Percentiles rank a stretch among this genome's conserved stretches.
Conservation (phyloP, 2,329 filamentous ascomycete species). For the Bipolaris bicolor region DNA sequence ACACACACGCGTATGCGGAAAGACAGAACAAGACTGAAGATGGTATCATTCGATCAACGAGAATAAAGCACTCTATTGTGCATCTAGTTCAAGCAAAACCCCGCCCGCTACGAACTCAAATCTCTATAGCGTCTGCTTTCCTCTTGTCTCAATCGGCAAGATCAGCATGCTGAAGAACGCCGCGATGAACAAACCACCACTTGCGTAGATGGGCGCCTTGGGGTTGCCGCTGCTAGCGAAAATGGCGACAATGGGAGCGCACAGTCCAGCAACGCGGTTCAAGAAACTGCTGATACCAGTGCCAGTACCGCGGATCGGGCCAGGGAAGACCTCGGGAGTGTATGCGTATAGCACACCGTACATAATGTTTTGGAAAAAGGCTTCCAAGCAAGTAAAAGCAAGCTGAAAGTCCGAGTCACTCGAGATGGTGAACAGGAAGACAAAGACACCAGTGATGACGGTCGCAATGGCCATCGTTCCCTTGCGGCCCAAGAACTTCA, state of each 20-base stretch:
- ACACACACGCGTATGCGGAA: neutral
- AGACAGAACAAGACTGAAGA: neutral
- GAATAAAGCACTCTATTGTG: neutral
- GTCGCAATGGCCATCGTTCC: constrained; percentile 74
- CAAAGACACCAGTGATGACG: constrained; percentile 69
- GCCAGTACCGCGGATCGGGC: constrained; percentile 72
- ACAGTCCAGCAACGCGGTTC: constrained; percentile 70
- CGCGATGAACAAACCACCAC: constrained; percentile 52
- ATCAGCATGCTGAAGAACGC: constrained; percentile 52
- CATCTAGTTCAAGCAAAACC: neutral
- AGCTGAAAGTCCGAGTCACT: constrained; percentile 65
- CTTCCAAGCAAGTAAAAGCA: constrained; percentile 69
- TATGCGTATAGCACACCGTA: constrained; percentile 79
- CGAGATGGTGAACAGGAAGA: constrained; percentile 70
- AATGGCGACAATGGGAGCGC: constrained; percentile 70
- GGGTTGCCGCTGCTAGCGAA: constrained; percentile 49
- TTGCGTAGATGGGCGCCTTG: constrained; percentile 52
- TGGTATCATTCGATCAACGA: neutral
- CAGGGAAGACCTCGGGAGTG: constrained; percentile 78
- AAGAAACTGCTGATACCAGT: constrained; percentile 75
- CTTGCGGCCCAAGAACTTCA: constrained; percentile 74
- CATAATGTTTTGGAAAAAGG: constrained; percentile 65
- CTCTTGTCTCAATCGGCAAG: constrained; percentile 53
- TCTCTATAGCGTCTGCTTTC: constrained; percentile 50
- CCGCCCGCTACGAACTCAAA: neutral